Percentiles rank a stretch among this genome's conserved stretches.
Evolutionary conservation across 257 asterid species (phyloP).

Genomic region (Henckelia pumila): DNA sequence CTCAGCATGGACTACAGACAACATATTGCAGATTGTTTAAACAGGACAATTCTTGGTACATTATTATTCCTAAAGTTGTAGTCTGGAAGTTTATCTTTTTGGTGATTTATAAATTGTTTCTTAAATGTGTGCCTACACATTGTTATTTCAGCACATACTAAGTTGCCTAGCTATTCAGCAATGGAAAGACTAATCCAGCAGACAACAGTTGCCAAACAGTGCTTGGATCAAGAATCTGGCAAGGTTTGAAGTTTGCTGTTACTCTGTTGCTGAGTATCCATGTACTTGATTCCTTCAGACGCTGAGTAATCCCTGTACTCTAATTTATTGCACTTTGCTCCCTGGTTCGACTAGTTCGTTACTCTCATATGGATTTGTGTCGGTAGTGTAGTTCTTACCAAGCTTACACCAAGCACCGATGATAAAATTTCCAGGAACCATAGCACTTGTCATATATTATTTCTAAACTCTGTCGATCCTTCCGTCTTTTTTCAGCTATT

Average conservation of each 20-base stretch:
- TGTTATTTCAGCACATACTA: slow-evolving; percentile 54
- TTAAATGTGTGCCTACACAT: slow-evolving; percentile 11
- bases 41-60: slow-evolving; percentile 80
- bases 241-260: slow-evolving; percentile 57
- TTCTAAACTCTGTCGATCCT: background rate
- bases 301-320: background rate
- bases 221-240: slow-evolving; percentile 65
- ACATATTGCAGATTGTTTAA: slow-evolving; percentile 77
- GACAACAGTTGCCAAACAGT: slow-evolving; percentile 66
- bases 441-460: background rate
- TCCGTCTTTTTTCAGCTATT: background rate
- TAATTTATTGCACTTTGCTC: background rate
- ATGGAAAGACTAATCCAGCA: slow-evolving; percentile 86
- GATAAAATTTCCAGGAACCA: background rate
- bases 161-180: slow-evolving; percentile 67
- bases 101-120: slow-evolving; percentile 6
- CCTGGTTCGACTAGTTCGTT: background rate
- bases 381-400: background rate
- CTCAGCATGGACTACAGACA: slow-evolving; percentile 73
- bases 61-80: slow-evolving; percentile 17
- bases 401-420: background rate
- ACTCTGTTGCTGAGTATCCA: slow-evolving; percentile 16
- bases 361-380: background rate
- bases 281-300: slow-evolving; percentile 15
- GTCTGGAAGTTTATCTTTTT: background rate